Evolutionary conservation across 768 basidiomycete species (phyloP), one percentile per base, ranked within the genome.

Genomic region (Dentipellis fragilis): DNA sequence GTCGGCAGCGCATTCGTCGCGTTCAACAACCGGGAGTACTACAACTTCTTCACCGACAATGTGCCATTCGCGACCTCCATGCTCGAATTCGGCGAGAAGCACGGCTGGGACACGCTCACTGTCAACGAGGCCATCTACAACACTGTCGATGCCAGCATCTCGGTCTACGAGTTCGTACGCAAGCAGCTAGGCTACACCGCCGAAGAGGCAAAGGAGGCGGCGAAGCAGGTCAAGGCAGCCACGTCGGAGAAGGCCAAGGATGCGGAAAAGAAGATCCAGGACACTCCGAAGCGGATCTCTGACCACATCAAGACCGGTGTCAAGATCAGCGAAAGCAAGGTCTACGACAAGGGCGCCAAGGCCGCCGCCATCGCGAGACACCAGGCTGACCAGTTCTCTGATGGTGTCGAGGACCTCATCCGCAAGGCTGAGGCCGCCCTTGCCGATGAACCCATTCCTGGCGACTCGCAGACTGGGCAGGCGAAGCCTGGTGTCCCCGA

Each of bases 1-100:
- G 72, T 84, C 57, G 82, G 85, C 51, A 91, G 91, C 69, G 80
- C 85, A 9, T 87, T 89, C 68, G 72, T 83, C 56, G 81, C 90
- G 19, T 86, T 87, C 73, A 79, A 86, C 63, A 84, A 80, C 68
- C 85, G 84, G 61, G 68, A 74, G 2, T 96, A 94, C 74, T 84
- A 88, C 66, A 87, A 94, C 61, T 77, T 95, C 67, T 96, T 96
- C 75, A 77, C 83, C 55, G 80, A 85, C 62, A 75, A 80, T 45
- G 82, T 93, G 54, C 94, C 94, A 2, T 75, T 89, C 39, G 93
- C 84, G 29, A 79, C 85, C 59, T 66, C 79, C 16, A 75, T 94
- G 69, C 75, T 94, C 40, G 86, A 93, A 57, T 92, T 83, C 64
- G 88, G 87, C 10, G 91, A 96, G 64, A 75, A 78, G 29, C 74